Evolutionary conservation across 2,329 filamentous ascomycete species (phyloP).

Genomic region (Knoxdaviesia capensis): DNA sequence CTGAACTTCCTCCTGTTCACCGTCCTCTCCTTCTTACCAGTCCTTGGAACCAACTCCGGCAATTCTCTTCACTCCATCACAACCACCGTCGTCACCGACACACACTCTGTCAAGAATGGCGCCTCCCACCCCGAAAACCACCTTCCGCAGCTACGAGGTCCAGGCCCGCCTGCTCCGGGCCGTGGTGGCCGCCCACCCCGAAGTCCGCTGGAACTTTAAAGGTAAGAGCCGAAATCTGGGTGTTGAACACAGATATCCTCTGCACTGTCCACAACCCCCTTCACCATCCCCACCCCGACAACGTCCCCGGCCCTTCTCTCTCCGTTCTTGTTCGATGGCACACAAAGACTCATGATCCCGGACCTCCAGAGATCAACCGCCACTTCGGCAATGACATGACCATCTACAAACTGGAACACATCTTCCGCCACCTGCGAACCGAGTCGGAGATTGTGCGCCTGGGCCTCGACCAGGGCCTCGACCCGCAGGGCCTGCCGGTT

Average conservation of each 20-base stretch:
- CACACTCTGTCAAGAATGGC: constrained; percentile 18
- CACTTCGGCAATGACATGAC: constrained; percentile 30
- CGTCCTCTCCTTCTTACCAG: neutral
- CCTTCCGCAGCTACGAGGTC: constrained; percentile 39
- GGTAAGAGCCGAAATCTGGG: constrained; percentile 21
- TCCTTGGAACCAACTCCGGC: neutral
- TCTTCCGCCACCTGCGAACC: constrained; percentile 25
- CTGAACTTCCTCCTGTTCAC: neutral
- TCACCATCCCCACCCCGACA: neutral
- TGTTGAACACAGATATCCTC: constrained; percentile 1
- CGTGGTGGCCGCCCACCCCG: constrained; percentile 34
- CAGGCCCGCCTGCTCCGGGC: constrained; percentile 40
- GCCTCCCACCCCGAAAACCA: constrained; percentile 20
- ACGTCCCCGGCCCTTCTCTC: neutral
- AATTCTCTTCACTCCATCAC: constrained; percentile 3
- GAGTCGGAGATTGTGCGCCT: constrained; percentile 18
- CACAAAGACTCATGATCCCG: neutral
- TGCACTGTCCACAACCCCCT: neutral
- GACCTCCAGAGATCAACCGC: constrained; percentile 21
- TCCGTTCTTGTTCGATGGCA: neutral
- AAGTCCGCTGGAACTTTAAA: constrained; percentile 36
- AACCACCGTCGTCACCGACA: constrained; percentile 4
- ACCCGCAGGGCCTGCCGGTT: constrained; percentile 22
- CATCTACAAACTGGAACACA: constrained; percentile 26
- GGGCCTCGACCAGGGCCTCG: constrained; percentile 14